Conservation (phyloP, 371 early-diverging fungal genomes). For the Apophysomyces trapeziformis region DNA sequence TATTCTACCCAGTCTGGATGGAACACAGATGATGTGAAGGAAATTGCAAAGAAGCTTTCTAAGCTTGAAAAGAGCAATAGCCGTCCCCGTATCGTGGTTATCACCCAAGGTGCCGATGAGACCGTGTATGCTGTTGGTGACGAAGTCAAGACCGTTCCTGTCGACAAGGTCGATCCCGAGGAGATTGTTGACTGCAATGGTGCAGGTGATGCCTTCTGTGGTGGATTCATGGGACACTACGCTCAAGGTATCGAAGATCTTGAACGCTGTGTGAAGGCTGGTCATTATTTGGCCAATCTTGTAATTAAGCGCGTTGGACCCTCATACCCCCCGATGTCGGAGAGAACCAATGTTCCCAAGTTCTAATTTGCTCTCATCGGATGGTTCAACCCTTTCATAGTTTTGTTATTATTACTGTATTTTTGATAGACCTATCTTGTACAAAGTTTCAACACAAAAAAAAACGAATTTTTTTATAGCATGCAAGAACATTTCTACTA, state of each 20-base stretch:
- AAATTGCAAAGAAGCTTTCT: slow-evolving; percentile 82
- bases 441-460: slow-evolving; percentile 12
- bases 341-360: slow-evolving; percentile 46
- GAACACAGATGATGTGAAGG: slow-evolving; percentile 72
- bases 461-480: not conserved
- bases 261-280: slow-evolving; percentile 75
- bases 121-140: slow-evolving; percentile 77
- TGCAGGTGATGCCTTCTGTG: slow-evolving; percentile 97
- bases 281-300: slow-evolving; percentile 89
- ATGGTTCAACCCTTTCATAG: slow-evolving; percentile 12
- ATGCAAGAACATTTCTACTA: too few relatives aligned
- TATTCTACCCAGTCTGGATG: slow-evolving; percentile 75
- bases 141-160: slow-evolving; percentile 66
- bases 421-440: not conserved
- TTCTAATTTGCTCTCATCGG: slow-evolving; percentile 32
- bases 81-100: slow-evolving; percentile 86
- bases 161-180: slow-evolving; percentile 64
- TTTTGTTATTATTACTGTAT: not conserved
- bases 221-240: slow-evolving; percentile 88
- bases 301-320: slow-evolving; percentile 92
- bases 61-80: slow-evolving; percentile 80
- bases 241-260: slow-evolving; percentile 73
- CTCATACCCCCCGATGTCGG: slow-evolving; percentile 69
- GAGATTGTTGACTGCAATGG: slow-evolving; percentile 97
- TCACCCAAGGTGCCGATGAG: slow-evolving; percentile 88